A percentile compares a stretch with the other conserved stretches of the same genome.
Evolutionary conservation across 495 filamentous ascomycete species (phyloP).

Genomic region (Cairneyella variabilis): DNA sequence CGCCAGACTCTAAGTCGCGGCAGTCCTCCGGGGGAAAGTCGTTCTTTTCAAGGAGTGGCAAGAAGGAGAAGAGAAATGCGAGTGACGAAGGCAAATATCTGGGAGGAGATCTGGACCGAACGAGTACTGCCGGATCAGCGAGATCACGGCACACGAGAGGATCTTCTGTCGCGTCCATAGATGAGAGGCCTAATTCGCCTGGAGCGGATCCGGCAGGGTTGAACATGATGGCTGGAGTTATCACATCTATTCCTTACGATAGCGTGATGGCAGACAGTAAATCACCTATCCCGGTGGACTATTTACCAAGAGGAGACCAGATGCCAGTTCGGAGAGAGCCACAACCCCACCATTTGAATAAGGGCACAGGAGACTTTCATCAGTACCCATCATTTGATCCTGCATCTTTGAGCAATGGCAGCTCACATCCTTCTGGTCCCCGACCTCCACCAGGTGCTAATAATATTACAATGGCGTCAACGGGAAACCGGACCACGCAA

Average conservation of each 20-base stretch:
- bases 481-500: conserved; percentile 63
- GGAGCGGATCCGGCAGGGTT: conserved; percentile 46
- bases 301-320: conserved; percentile 67
- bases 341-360: conserved; percentile 77
- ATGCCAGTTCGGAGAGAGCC: conserved; percentile 62
- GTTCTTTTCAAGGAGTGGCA: conserved; percentile 80
- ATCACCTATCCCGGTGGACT: conserved; percentile 72
- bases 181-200: conserved; percentile 52
- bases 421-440: conserved; percentile 59
- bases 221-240: conserved; percentile 76
- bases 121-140: conserved; percentile 55
- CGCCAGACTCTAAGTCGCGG: conserved; percentile 67
- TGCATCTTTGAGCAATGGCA: conserved; percentile 37
- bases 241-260: conserved; percentile 89
- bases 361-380: conserved; percentile 74
- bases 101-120: conserved; percentile 42
- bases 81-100: conserved; percentile 49
- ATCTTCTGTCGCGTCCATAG: conserved; percentile 71
- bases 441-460: conserved; percentile 64
- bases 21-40: conserved; percentile 82
- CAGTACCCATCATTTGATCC: conserved; percentile 80
- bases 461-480: conserved; percentile 64
- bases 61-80: conserved; percentile 51
- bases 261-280: conserved; percentile 60
- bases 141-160: conserved; percentile 78